These are phyloP conservation scores for Durotheca rogersii DNA, from an alignment of 495 filamentous ascomycete genomes.

Conservation along the genomic window DNA sequence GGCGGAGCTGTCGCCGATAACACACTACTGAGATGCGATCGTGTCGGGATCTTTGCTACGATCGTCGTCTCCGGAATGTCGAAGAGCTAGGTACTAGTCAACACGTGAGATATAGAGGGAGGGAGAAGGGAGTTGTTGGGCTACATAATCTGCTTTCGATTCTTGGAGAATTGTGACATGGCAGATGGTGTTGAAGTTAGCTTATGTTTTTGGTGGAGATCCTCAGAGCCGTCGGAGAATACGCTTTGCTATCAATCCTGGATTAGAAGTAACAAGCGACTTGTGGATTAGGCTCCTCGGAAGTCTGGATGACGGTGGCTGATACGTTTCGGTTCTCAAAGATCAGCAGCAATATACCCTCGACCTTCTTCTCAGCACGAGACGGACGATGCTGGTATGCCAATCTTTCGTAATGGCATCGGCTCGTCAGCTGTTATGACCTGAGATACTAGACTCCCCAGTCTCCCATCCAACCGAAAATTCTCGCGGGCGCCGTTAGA, in stretches of 20 bases:
- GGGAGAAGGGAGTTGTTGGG: too few species aligned
- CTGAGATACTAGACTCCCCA: constrained; percentile 43
- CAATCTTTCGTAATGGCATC: constrained; percentile 58
- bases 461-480: constrained; percentile 47
- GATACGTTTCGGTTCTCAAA: constrained; percentile 36
- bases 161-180: too few species aligned
- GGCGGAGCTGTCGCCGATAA: too few species aligned
- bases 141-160: too few species aligned
- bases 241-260: constrained; percentile 44
- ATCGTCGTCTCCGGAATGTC: too few species aligned
- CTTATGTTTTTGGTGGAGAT: too few species aligned
- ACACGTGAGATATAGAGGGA: too few species aligned
- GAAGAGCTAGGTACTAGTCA: too few species aligned
- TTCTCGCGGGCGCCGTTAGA: constrained; percentile 40
- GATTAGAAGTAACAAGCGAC: constrained; percentile 45
- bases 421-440: constrained; percentile 46
- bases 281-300: constrained; percentile 53
- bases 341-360: constrained; percentile 40
- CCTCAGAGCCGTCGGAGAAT: constrained; percentile 21
- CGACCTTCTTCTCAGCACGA: constrained; percentile 52
- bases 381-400: constrained; percentile 49
- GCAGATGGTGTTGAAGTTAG: too few species aligned
- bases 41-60: too few species aligned
- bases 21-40: too few species aligned
- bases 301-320: constrained; percentile 52